Conservation (phyloP, 2,329 filamentous ascomycete species). For the Paraconiothyrium sp. region DNA sequence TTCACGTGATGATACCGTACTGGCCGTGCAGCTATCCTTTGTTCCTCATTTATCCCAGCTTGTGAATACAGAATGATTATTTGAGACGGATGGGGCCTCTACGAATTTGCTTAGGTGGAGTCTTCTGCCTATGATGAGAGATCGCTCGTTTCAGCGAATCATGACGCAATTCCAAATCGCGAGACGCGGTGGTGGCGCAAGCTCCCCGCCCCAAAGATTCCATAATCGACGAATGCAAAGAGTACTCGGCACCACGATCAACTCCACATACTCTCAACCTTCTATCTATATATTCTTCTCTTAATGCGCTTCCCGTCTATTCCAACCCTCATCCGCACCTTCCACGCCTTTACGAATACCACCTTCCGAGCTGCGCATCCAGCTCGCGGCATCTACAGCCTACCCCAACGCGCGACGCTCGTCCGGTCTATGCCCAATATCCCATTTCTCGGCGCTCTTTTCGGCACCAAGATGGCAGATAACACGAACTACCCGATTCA, state of each 20-base stretch:
- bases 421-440: conserved; percentile 75
- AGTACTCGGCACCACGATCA: conserved; percentile 7
- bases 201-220: conserved; percentile 35
- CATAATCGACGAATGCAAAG: conserved; percentile 31
- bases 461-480: conserved; percentile 62
- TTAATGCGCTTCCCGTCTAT: conserved; percentile 61
- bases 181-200: conserved; percentile 32
- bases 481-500: conserved; percentile 82
- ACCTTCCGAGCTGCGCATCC: conserved; percentile 48
- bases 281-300: conserved; percentile 21
- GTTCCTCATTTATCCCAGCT: no score
- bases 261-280: conserved; percentile 8
- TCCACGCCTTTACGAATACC: conserved; percentile 58
- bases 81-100: no score
- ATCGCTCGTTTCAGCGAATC: conserved; percentile 19
- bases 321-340: conserved; percentile 58
- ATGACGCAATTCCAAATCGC: conserved; percentile 41
- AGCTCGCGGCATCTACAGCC: conserved; percentile 42
- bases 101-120: no score
- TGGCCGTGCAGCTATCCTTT: no score
- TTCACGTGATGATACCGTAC: background rate
- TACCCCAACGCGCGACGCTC: conserved; percentile 37
- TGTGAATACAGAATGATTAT: no score
- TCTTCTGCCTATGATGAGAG: background rate
- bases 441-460: conserved; percentile 80